Conservation (phyloP, 1,139 yeast species). For the Hemisphaericaspora subhashii region DNA sequence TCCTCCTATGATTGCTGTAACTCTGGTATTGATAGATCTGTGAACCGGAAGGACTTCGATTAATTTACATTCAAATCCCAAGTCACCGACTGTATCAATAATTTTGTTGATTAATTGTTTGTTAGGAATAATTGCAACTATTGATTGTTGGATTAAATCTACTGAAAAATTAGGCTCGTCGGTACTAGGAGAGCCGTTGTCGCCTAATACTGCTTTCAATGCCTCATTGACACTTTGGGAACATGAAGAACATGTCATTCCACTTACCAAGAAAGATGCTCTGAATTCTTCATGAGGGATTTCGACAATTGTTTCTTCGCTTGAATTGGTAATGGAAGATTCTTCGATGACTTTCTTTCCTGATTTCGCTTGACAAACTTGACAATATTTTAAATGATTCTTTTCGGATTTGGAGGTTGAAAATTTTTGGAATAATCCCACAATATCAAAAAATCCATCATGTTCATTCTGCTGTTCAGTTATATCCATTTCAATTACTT, state of each 20-base stretch:
- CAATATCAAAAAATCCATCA: slow-evolving; percentile 18
- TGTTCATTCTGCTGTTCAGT: slow-evolving; percentile 13
- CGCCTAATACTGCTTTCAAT: slow-evolving; percentile 28
- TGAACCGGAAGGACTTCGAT: slow-evolving; percentile 61
- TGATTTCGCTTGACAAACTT: slow-evolving; percentile 28
- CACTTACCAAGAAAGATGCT: slow-evolving; percentile 58
- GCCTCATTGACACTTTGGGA: slow-evolving; percentile 46
- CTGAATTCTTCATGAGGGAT: slow-evolving; percentile 30
- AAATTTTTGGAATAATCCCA: slow-evolving; percentile 14
- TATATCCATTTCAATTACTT: slow-evolving; percentile 1
- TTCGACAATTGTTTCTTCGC: slow-evolving; percentile 31
- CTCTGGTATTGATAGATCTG: slow-evolving; percentile 46
- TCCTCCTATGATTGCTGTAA: slow-evolving; percentile 67
- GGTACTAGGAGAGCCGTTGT: slow-evolving; percentile 11
- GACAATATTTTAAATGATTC: slow-evolving; percentile 33
- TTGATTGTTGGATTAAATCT: slow-evolving; percentile 43
- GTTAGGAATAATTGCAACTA: slow-evolving; percentile 49
- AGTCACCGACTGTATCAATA: slow-evolving; percentile 45
- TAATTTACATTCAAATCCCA: slow-evolving; percentile 59
- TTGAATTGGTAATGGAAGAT: slow-evolving; percentile 11
- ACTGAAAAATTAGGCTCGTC: slow-evolving; percentile 37
- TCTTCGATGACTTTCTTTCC: slow-evolving; percentile 13
- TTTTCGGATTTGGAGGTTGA: slow-evolving; percentile 12
- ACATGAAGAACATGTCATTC: slow-evolving; percentile 70
- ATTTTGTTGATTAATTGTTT: slow-evolving; percentile 54